Conservation (phyloP, 805 yeast species). For the Candida andamanensis region DNA sequence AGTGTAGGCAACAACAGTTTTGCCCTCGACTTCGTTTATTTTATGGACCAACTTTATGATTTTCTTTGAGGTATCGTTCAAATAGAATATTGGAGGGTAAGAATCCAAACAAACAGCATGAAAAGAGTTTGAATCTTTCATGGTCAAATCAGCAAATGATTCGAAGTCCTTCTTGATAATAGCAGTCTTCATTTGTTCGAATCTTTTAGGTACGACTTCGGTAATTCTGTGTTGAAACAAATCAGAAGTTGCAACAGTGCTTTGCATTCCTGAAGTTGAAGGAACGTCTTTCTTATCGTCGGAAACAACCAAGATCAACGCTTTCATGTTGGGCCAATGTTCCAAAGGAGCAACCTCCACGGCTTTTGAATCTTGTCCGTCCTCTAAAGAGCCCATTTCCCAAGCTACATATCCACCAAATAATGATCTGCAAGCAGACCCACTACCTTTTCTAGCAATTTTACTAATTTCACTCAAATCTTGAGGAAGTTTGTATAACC, state of each 20-base stretch:
- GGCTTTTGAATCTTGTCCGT: conserved; percentile 94
- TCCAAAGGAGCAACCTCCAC: conserved; percentile 79
- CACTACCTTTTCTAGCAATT: conserved; percentile 97
- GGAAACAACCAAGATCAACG: conserved; percentile 86
- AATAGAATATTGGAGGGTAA: conserved; percentile 89
- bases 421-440: conserved; percentile 95
- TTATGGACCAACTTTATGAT: conserved; percentile 74
- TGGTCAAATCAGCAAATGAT: conserved; percentile 82
- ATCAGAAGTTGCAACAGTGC: conserved; percentile 84
- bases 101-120: conserved; percentile 98
- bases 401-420: conserved; percentile 98
- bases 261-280: conserved; percentile 94
- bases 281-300: conserved; percentile 94
- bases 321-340: conserved; percentile 93
- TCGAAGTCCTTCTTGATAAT: conserved; percentile 72
- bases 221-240: conserved; percentile 75
- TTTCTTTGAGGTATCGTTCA: conserved; percentile 85
- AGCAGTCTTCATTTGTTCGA: conserved; percentile 72
- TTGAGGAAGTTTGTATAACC: conserved; percentile 79
- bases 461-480: conserved; percentile 79
- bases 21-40: conserved; percentile 64
- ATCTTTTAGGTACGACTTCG: conserved; percentile 83
- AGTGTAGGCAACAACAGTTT: conserved; percentile 87
- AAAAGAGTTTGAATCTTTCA: conserved; percentile 95
- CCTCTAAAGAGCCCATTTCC: conserved; percentile 81